A percentile compares a stretch with the other conserved stretches of the same genome.
phyloP scores from a whole-genome alignment of 78 protist genomes.

The Cyanophora paradoxa region DNA sequence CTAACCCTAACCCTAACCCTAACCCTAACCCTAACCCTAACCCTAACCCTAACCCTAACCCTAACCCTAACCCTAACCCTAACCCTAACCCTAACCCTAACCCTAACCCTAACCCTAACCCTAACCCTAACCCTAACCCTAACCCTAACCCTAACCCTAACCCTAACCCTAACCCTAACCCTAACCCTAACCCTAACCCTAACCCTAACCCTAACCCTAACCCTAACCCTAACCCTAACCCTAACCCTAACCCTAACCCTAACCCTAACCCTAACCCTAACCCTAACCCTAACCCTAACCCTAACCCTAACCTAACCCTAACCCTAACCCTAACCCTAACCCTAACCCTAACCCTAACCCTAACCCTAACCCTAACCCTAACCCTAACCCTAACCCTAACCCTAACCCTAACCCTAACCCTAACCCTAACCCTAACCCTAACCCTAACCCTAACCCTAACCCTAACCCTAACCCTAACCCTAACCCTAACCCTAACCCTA shows the following conservation, averaged over 20 bases:
- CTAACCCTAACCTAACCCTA: too few relatives aligned
- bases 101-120: slow-evolving; percentile 12
- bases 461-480: slow-evolving; percentile 12
- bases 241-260: slow-evolving; percentile 11
- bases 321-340: slow-evolving; percentile 11
- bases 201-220: slow-evolving; percentile 10
- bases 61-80: slow-evolving; percentile 11
- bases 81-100: slow-evolving; percentile 10
- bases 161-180: slow-evolving; percentile 12
- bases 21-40: slow-evolving; percentile 4
- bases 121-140: slow-evolving; percentile 8
- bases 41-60: slow-evolving; percentile 12
- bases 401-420: slow-evolving; percentile 12
- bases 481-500: slow-evolving; percentile 10
- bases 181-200: slow-evolving; percentile 11
- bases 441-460: slow-evolving; percentile 11
- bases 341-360: slow-evolving; percentile 12
- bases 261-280: slow-evolving; percentile 10
- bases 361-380: slow-evolving; percentile 10
- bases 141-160: slow-evolving; percentile 10
- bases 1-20: background rate
- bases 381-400: slow-evolving; percentile 11
- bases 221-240: slow-evolving; percentile 12
- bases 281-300: slow-evolving; percentile 11
- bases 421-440: slow-evolving; percentile 10